These are phyloP conservation scores for Trichaptum fuscoviolaceum DNA, from an alignment of 768 basidiomycete species.

Conservation along the genomic window DNA sequence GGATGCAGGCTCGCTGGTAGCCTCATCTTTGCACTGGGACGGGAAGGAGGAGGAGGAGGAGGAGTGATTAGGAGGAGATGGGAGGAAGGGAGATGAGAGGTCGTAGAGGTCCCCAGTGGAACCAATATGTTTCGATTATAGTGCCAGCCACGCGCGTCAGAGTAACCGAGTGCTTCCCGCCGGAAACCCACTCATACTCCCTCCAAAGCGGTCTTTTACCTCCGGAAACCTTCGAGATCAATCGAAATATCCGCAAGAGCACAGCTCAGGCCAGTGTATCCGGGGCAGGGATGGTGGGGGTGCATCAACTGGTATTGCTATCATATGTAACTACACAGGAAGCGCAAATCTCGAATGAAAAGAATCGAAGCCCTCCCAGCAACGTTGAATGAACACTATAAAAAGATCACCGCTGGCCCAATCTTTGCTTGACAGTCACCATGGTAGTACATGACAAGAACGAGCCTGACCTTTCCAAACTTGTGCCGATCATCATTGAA, in stretches of 20 bases:
- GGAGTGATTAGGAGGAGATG: not conserved
- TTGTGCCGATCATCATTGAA: not conserved
- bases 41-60: conserved; percentile 7
- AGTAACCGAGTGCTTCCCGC: not conserved
- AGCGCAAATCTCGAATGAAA: not conserved
- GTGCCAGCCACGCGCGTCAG: not conserved
- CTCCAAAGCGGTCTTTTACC: not conserved
- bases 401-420: not conserved
- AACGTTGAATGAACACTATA: not conserved
- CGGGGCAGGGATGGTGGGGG: not conserved
- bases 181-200: not conserved
- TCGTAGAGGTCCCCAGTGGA: no score
- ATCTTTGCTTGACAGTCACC: not conserved
- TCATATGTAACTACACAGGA: not conserved
- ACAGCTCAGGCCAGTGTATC: not conserved
- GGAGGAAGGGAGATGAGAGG: conserved; percentile 1
- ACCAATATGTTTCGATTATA: not conserved
- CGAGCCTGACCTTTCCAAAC: not conserved
- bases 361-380: not conserved
- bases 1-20: conserved; percentile 4
- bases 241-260: not conserved
- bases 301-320: not conserved
- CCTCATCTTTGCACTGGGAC: not conserved
- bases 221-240: not conserved
- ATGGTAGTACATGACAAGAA: not conserved